phyloP scores from a whole-genome alignment of 1,284 basidiomycete species.

The Agroathelia rolfsii region DNA sequence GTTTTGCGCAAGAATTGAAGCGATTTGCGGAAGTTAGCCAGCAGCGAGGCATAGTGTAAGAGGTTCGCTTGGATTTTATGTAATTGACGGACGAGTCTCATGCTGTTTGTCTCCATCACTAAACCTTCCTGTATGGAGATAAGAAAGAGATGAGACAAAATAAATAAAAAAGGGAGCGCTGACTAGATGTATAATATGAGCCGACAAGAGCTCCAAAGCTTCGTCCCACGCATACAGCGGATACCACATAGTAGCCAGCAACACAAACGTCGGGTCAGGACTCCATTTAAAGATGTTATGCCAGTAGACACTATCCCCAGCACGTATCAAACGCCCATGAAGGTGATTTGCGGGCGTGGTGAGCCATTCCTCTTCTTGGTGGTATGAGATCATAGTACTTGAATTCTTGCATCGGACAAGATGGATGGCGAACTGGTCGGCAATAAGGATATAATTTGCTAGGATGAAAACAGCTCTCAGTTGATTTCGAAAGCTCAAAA shows the following conservation, averaged over 20 bases:
- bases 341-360: slow-evolving; percentile 25
- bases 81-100: slow-evolving; percentile 17
- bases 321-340: slow-evolving; percentile 28
- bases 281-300: slow-evolving; percentile 36
- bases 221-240: slow-evolving; percentile 51
- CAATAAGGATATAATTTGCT: slow-evolving; percentile 16
- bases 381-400: slow-evolving; percentile 41
- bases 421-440: slow-evolving; percentile 19
- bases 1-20: slow-evolving; percentile 30
- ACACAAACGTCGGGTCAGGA: slow-evolving; percentile 40
- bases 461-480: slow-evolving; percentile 5
- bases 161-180: slow-evolving; percentile 6
- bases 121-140: slow-evolving; percentile 2
- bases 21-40: slow-evolving; percentile 32
- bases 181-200: slow-evolving; percentile 36
- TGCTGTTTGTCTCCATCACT: slow-evolving; percentile 3
- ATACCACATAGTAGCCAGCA: slow-evolving; percentile 45
- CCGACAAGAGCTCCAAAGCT: slow-evolving; percentile 38
- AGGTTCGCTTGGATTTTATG: slow-evolving; percentile 36
- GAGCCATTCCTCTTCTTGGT: slow-evolving; percentile 22
- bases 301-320: slow-evolving; percentile 44
- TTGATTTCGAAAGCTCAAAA: too few species aligned
- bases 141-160: not conserved
- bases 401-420: slow-evolving; percentile 24
- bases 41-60: slow-evolving; percentile 32